Percentiles rank a stretch among this genome's conserved stretches.
Conservation (phyloP, 2,329 filamentous ascomycete genomes). For the Trichophyton schoenleinii region DNA sequence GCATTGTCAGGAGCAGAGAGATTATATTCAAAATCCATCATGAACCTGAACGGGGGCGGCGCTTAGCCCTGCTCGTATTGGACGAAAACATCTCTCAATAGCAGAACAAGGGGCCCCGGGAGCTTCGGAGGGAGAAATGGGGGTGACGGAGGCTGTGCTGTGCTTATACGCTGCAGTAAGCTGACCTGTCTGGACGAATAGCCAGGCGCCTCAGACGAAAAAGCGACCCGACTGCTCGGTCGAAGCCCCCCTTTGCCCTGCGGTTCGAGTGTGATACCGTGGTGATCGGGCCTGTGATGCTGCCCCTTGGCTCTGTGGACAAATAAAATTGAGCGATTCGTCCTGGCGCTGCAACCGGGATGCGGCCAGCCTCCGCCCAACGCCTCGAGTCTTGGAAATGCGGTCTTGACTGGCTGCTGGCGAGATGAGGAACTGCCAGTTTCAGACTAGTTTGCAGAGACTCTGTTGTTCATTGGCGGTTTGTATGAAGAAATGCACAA, state of each 20-base stretch:
- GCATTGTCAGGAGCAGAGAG: background rate
- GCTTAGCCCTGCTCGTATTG: constrained; percentile 2
- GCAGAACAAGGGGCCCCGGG: background rate
- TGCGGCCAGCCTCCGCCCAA: background rate
- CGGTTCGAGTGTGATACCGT: background rate
- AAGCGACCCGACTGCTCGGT: background rate
- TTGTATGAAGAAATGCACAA: background rate
- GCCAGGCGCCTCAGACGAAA: background rate
- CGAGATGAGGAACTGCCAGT: constrained; percentile 1
- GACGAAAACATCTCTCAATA: constrained; percentile 3
- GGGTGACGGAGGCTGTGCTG: background rate
- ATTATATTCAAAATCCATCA: background rate
- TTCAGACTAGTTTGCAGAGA: background rate
- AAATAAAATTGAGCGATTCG: background rate
- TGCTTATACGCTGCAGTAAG: background rate
- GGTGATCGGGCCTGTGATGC: constrained; percentile 2
- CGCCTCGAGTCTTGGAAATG: background rate
- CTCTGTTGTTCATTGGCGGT: background rate
- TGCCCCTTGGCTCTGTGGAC: background rate
- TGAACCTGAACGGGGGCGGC: background rate
- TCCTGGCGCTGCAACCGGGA: background rate
- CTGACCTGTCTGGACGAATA: background rate
- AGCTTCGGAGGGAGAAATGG: background rate
- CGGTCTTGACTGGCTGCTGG: background rate
- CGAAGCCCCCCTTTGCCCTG: background rate